Evolutionary conservation across 495 filamentous ascomycete species (phyloP).

Genomic region (Chaetomium tenue): DNA sequence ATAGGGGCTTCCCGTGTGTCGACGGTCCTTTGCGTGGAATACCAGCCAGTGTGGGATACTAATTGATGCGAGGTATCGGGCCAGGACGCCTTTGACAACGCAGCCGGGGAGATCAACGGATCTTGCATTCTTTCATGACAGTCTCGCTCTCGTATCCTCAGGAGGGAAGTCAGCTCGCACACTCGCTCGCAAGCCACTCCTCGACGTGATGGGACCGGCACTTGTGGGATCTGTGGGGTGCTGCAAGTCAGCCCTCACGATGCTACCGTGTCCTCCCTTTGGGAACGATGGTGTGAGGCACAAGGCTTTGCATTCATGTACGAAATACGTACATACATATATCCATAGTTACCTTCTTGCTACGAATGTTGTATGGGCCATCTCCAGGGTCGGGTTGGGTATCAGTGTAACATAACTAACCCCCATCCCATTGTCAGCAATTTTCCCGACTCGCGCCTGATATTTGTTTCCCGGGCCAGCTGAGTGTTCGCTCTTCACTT

Average conservation of each 20-base stretch:
- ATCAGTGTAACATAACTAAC: neutral
- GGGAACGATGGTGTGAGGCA: neutral
- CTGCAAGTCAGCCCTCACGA: neutral
- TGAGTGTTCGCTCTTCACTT: neutral
- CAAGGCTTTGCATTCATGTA: neutral
- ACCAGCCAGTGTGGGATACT: too few relatives aligned
- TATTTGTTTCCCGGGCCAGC: neutral
- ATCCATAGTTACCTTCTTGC: neutral
- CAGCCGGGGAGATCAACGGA: neutral
- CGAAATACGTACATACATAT: neutral
- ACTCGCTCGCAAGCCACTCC: neutral
- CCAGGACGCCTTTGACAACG: too few relatives aligned
- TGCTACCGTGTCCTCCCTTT: neutral
- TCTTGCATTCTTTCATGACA: neutral
- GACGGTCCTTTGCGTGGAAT: too few relatives aligned
- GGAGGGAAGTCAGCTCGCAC: neutral
- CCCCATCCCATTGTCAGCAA: neutral
- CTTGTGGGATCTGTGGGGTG: constrained; percentile 5
- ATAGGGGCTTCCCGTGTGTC: too few relatives aligned
- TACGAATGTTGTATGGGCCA: neutral
- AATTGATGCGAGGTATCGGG: too few relatives aligned
- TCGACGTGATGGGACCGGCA: neutral
- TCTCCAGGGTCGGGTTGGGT: neutral
- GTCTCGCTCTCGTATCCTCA: neutral
- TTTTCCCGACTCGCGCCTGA: neutral